Percentiles rank a stretch among this genome's conserved stretches.
These are phyloP conservation scores for Tuctoria greenei DNA, from an alignment of 176 grass and related monocot genomes.

Conservation along the genomic window DNA sequence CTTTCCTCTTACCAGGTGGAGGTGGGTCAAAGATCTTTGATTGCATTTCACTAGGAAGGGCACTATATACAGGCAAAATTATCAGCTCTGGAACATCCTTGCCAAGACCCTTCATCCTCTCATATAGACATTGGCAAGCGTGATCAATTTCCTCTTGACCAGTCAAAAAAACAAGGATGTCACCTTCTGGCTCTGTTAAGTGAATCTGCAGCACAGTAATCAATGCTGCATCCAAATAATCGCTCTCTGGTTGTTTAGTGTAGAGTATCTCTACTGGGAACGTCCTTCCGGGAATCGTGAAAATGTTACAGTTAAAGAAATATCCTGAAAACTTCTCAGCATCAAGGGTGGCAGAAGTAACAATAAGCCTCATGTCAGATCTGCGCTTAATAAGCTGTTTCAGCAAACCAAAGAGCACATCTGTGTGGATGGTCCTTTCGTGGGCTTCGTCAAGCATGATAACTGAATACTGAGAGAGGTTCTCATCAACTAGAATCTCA, in stretches of 20 bases:
- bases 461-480: slow-evolving; percentile 85
- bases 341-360: slow-evolving; percentile 94
- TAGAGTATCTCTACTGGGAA: slow-evolving; percentile 97
- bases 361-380: slow-evolving; percentile 87
- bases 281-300: slow-evolving; percentile 95
- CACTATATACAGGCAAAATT: slow-evolving; percentile 92
- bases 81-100: slow-evolving; percentile 92
- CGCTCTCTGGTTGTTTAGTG: slow-evolving; percentile 86
- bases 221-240: slow-evolving; percentile 89
- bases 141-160: slow-evolving; percentile 97
- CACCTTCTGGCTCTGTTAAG: slow-evolving; percentile 90
- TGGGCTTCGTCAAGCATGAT: slow-evolving; percentile 98
- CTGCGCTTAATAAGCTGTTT: slow-evolving; percentile 91
- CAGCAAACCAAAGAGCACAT: slow-evolving; percentile 88
- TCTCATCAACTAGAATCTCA: slow-evolving; percentile 96
- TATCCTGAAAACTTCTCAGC: slow-evolving; percentile 98
- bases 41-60: slow-evolving; percentile 97
- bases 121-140: slow-evolving; percentile 86
- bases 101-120: slow-evolving; percentile 90
- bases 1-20: slow-evolving; percentile 93
- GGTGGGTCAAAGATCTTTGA: slow-evolving; percentile 93
- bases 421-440: slow-evolving; percentile 91
- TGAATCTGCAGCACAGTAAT: slow-evolving; percentile 94
- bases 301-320: slow-evolving; percentile 96
- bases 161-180: slow-evolving; percentile 83